A percentile compares a stretch with the other conserved stretches of the same genome.
phyloP scores from a whole-genome alignment of 495 filamentous ascomycete species.

The Tuber brumale region DNA sequence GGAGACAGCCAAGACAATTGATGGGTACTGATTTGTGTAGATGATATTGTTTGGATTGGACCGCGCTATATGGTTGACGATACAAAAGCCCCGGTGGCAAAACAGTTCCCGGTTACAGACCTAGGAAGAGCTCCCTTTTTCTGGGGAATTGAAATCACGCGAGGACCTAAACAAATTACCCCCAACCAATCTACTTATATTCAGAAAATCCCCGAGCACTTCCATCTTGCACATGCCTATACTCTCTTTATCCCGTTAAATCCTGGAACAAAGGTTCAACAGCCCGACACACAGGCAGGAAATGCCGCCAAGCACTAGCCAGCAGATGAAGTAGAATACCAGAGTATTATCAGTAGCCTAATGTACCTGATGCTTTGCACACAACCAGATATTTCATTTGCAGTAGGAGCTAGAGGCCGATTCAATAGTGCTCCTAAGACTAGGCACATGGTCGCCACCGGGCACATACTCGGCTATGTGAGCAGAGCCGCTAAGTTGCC shows the following conservation, averaged over 20 bases:
- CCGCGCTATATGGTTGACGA: neutral
- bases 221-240: neutral
- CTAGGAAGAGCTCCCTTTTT: too few species aligned
- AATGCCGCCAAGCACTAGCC: accelerated
- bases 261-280: neutral
- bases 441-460: too few species aligned
- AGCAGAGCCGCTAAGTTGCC: too few species aligned
- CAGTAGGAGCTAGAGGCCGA: neutral
- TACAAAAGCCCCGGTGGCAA: too few species aligned
- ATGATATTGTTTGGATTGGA: neutral
- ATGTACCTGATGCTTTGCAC: neutral
- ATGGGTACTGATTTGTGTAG: neutral
- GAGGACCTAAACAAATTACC: too few species aligned
- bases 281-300: too few species aligned
- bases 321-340: neutral
- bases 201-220: neutral
- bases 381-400: neutral
- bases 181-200: too few species aligned
- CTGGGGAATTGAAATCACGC: too few species aligned
- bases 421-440: neutral
- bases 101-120: too few species aligned
- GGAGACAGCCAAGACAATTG: too few species aligned
- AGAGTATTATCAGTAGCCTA: neutral
- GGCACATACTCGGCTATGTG: too few species aligned
- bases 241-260: neutral